Base-by-base conservation (phyloP, 1,139 yeast species). In the Pichia sp. region DNA sequence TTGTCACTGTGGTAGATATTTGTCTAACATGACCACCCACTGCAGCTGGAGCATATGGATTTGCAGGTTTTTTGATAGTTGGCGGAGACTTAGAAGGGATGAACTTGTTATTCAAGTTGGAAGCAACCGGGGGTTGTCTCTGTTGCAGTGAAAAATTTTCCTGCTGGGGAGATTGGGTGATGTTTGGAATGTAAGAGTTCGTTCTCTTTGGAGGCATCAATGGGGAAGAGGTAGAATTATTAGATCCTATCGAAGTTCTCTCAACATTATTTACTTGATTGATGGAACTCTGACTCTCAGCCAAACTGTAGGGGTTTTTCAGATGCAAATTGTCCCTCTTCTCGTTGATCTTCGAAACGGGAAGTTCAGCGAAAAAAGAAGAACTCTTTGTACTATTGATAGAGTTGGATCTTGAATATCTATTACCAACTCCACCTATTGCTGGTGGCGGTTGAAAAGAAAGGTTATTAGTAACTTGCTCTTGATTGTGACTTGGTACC, bases 311-410 rank as follows among this genome's bases (percentile, higher is more conserved):
- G 5, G 65, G 66, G 53, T 63, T 65, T 48, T 56, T 62, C 42
- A 59, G 31, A 50, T 57, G 62, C 32, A 45, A 26, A 13, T 53
- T 19, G 2, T 54, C 16, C 11, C 26, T 41, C 6, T 57, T 19
- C 6, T 19, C 40, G 8, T 11, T 40, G 8, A 36, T 8, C 10
- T 50, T 50, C 4, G 65, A 54, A 43, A 63, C 45, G 16, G 68
- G 84, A 40, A 78, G 67, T 50, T 80, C 84, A 49, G 76, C 80
- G 60, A 78, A 80, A 60, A 80, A 80, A n/a, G 73, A 65, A 63
- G 30, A 26, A 8, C 29, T 32, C n/a, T 50, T 55, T 1, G 32
- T n/a, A 10, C 56, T 51, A 7, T 50, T 19, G 10, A 45, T 42
- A 7, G 57, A 53, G 26, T 49, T 52, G 8, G 61, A 51, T 19